Evolutionary conservation across 2,329 filamentous ascomycete species (phyloP), one percentile per base, ranked within the genome.

Genomic region (Arthrobotrys entomopaga): DNA sequence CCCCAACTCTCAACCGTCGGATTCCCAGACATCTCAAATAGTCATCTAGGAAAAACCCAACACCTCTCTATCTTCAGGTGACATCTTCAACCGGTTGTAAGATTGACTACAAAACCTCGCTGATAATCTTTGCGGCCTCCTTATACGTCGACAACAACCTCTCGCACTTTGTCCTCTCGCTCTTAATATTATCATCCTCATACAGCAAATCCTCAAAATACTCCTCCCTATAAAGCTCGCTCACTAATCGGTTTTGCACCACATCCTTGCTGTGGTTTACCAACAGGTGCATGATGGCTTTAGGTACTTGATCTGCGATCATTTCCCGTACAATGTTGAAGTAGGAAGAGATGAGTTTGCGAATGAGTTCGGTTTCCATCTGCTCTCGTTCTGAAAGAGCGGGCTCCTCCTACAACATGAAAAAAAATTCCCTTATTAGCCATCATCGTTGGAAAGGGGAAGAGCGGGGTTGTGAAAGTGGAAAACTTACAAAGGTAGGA

Each of bases 251-350:
- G 82, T 99, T 99, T 82, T 99, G 95, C 34, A 99, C 93, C 11
- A 94, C 94, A 78, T 99, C 95, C 82, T 98, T 97, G 83, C 92
- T 96, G 84, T 97, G 92, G 83, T 99, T 99, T 80, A 99, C 95
- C 38, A 99, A 87, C 53, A 99, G 87, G 81, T 99, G 95, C 95
- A 99, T 99, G 78, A 99, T 91, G 3, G 95, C 95, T 84, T 99
- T 99, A 77, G 95, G 95, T 10, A 99, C 95, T 83, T 98, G 94
- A 81, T 99, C 95, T 50, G 94, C 94, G 79, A 97, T 97, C n/a
- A 92, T 94, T 83, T 99, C 95, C 76, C 95, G 91, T 53, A 99
- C 95, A 80, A 99, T 99, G 82, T 97, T 96, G 85, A 99, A 99
- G 85, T 99, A 99, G 0, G 93, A 97, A 34, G 92, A 96, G 81